Evolutionary conservation across 495 filamentous ascomycete genomes (phyloP), one percentile per base, ranked within the genome.

Genomic region (Paragyromitra xinjiangensis): DNA sequence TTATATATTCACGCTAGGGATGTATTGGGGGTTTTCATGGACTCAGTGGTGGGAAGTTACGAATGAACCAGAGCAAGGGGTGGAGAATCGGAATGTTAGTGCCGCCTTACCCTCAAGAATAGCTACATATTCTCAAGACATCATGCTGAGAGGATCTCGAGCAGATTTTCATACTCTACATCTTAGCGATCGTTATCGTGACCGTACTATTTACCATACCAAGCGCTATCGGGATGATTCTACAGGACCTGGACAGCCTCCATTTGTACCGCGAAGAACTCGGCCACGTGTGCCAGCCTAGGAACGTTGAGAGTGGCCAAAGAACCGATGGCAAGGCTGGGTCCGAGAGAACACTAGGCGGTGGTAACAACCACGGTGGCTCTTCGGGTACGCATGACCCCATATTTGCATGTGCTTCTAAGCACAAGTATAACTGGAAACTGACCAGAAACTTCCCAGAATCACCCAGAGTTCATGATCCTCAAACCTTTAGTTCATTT

Each of bases 21-120:
- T 78, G n/a, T 79, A 79, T 50, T 79, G 77, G 77, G 34, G 66
- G 3, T 40, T 79, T 22, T 51, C 77, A 1, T 79, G 77, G 77
- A 61, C 29, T n/a, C 26, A 16, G 19, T 64, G 61, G 74, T 50
- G 59, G 59, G n/a, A 50, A 2, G 8, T 64, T 12, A 45, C 29
- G 4, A 40, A 12, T 0, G 29, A 65, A 11, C 40, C 19, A 19
- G 61, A 16, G 11, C 56, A 53, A 7, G 59, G 34, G 19, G 50
- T 34, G 8, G 74, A 24, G n/a, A 78, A 65, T 37, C 40, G 77
- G 22, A 78, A 79, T 40, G 77, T 79, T 26, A 7, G 64, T 71
- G 22, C 22, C 39, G 4, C 7, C 34, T 34, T n/a, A 11, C 9
- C 22, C 6, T 1, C 9, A 0, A 7, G 37, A 45, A 50, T 53